Evolutionary conservation across 257 asterid species (phyloP).

Genomic region (Nicotiana knightiana): DNA sequence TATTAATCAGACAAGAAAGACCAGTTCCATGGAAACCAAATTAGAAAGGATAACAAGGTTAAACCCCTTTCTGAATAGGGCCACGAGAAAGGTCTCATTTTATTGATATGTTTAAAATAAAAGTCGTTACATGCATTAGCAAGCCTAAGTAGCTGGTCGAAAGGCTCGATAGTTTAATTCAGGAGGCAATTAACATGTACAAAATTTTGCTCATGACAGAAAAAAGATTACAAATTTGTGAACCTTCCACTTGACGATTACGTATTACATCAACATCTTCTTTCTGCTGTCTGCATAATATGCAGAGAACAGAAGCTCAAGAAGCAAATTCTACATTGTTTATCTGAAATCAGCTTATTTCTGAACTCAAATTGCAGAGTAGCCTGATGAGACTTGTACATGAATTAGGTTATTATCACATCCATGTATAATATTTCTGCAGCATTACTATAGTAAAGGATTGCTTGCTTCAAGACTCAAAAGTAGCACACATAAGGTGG

Average conservation of each 20-base stretch:
- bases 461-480: background rate
- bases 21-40: background rate
- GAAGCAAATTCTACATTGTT: background rate
- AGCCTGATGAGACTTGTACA: background rate
- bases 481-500: background rate
- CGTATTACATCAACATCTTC: background rate
- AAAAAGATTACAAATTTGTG: background rate
- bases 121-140: too few species aligned
- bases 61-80: background rate
- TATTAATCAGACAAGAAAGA: background rate
- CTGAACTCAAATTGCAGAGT: background rate
- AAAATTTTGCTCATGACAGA: background rate
- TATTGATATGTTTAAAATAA: background rate
- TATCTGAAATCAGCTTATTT: background rate
- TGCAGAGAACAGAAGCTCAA: background rate
- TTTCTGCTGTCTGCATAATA: background rate
- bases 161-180: background rate
- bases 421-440: background rate
- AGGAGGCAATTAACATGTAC: background rate
- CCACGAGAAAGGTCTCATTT: background rate
- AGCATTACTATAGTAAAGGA: background rate
- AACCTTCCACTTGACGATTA: background rate
- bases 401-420: background rate
- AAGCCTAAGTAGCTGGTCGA: background rate
- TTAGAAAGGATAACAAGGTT: background rate